Base-by-base conservation (phyloP, 2,329 filamentous ascomycete genomes). In the Fusarium mundagurra region DNA sequence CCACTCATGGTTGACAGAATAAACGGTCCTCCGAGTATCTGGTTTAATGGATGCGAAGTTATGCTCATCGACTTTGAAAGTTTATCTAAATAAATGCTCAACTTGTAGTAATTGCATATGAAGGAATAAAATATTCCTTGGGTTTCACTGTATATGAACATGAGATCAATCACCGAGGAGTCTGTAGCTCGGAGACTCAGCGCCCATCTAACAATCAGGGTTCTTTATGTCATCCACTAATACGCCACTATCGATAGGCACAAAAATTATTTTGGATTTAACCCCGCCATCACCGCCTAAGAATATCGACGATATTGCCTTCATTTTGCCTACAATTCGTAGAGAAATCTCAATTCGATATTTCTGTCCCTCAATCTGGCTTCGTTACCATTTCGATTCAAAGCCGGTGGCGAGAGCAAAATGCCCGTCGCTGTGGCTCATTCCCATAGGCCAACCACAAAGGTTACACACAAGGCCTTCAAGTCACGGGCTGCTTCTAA, bases 401-500 rank as follows among this genome's bases (percentile, higher is more conserved):
- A 97, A 87, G 93, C 92, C 83, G 92, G 93, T 81, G 87, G 90
- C 83, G 87, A 88, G 83, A 88, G 88, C 84, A 93, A 89, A 79
- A 96, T 96, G 94, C 92, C 93, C 80, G 89, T 91, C 84, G 87
- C 88, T 69, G 88, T 90, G 80, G 82, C 87, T 76, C 94, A 98
- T 84, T 95, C 96, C 81, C 96, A 99, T 84, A 90, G 96, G 82
- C 94, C 94, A 80, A 98, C 95, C 67, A 98, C 95, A 61, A 99
- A 98, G 88, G 87, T 91, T 79, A 85, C 89, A 75, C 92, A 98
- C 85, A 99, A 99, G 87, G 83, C 92, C 33, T 99, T 95, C 88
- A 99, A 99, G 85, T 94, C 94, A 67, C 92, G 92, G 82, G 95
- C 98, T 86, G 90, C 95, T 45, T 94, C 94, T 71, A 98, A 98